phyloP scores from a whole-genome alignment of 2,329 filamentous ascomycete species.

The Amesomyces nigricolor region DNA sequence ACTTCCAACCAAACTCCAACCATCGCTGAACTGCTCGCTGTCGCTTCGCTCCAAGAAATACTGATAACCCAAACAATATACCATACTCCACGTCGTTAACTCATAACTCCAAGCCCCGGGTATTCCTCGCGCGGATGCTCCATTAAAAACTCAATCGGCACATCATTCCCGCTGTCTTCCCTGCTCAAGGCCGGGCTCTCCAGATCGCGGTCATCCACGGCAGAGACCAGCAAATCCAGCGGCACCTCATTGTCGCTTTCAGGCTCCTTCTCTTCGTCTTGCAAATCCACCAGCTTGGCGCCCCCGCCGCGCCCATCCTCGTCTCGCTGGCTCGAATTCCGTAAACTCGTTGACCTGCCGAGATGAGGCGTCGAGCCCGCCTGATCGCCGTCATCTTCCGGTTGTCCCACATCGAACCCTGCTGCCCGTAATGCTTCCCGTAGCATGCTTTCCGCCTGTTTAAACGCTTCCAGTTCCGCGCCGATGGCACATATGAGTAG shows the following conservation, averaged over 20 bases:
- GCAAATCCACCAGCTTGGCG: slow-evolving; percentile 32
- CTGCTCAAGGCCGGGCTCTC: slow-evolving; percentile 9
- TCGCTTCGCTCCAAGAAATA: too few relatives aligned
- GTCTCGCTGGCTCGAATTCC: slow-evolving; percentile 1
- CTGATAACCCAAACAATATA: background rate
- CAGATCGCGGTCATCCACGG: slow-evolving; percentile 24
- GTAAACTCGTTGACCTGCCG: slow-evolving; percentile 18
- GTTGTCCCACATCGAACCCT: slow-evolving; percentile 25
- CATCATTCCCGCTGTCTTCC: slow-evolving; percentile 40
- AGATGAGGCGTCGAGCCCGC: slow-evolving; percentile 21
- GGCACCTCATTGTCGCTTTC: slow-evolving; percentile 43
- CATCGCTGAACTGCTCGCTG: too few relatives aligned
- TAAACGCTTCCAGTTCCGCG: slow-evolving; percentile 45
- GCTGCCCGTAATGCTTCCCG: slow-evolving; percentile 29
- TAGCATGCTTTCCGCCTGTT: slow-evolving; percentile 30
- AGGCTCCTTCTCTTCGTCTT: slow-evolving; percentile 23
- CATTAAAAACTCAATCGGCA: slow-evolving; percentile 47
- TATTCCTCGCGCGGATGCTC: slow-evolving; percentile 33
- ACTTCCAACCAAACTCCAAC: too few relatives aligned
- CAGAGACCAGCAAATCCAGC: slow-evolving; percentile 47
- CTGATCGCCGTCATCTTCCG: slow-evolving; percentile 13
- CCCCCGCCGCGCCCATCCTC: slow-evolving; percentile 3
- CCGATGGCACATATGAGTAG: slow-evolving; percentile 69
- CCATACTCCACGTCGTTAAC: background rate
- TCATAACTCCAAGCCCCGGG: background rate